These are phyloP conservation scores for Ustilago cynodontis DNA, from an alignment of 1,284 basidiomycete species.

Conservation along the genomic window DNA sequence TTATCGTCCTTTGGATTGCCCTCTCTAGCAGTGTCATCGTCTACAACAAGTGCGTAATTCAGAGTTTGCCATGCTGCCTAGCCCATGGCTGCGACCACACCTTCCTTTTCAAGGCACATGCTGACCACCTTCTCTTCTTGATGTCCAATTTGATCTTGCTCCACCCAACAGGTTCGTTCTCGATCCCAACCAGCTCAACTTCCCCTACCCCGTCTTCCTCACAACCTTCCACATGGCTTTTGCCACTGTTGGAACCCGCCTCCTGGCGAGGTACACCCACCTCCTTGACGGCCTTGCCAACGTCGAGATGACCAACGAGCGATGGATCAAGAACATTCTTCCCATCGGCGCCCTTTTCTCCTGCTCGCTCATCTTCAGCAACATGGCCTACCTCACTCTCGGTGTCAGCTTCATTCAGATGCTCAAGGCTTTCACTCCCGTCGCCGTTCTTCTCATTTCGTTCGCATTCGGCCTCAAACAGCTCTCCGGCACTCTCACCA, in stretches of 20 bases:
- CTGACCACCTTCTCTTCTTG: neutral
- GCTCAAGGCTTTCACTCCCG: conserved; percentile 98
- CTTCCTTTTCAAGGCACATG: neutral
- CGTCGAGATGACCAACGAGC: conserved; percentile 77
- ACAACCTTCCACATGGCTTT: conserved; percentile 70
- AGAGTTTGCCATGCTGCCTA: neutral
- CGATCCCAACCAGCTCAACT: conserved; percentile 60
- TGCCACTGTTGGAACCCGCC: conserved; percentile 86
- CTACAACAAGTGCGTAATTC: conserved; percentile 77
- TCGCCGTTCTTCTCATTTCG: conserved; percentile 93
- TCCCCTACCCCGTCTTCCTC: conserved; percentile 70
- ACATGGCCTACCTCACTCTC: conserved; percentile 92
- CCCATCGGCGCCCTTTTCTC: conserved; percentile 94
- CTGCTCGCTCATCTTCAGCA: conserved; percentile 89
- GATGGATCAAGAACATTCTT: conserved; percentile 79
- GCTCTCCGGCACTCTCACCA: conserved; percentile 81
- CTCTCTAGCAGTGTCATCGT: conserved; percentile 92
- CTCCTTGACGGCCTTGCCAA: conserved; percentile 91
- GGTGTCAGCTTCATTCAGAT: conserved; percentile 96
- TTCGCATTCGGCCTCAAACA: conserved; percentile 91
- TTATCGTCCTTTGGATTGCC: conserved; percentile 89
- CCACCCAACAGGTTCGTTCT: conserved; percentile 74
- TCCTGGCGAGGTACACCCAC: conserved; percentile 86
- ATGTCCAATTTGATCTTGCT: neutral
- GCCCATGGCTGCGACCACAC: neutral